Base-by-base conservation (phyloP, 176 grass and related monocot species). In the Aegilops umbellulata region DNA sequence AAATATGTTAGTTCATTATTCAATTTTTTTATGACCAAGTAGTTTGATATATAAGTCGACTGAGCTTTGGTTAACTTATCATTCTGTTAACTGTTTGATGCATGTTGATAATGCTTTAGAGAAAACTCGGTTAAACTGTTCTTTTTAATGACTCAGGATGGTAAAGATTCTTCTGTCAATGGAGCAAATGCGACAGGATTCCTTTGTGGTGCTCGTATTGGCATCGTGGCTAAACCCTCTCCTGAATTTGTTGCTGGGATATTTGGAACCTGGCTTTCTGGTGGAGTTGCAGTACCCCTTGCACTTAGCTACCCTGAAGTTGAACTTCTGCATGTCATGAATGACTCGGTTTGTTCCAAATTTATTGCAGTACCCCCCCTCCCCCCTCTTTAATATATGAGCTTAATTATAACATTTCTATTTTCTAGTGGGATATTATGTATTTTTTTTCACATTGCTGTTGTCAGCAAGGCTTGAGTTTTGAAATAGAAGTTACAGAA, bases 191-290 rank as follows among this genome's bases (percentile, higher is more conserved):
- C 63, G 74, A 84, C 69, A 81, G 78, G 84, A 70, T 83, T 67
- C 76, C 91, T 93, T 89, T 24, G 78, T 82, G 93, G 91, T 79
- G 90, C 86, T 49, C 87, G 96, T 63, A 77, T 98, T 44, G 96
- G 96, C 58, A 95, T 95, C 61, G 93, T 93, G 80, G 96, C 93
- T 89, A 95, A 98, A 92, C 96, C 96, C 73, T 98, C 93, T 84
- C 80, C 93, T 84, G 96, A 98, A 94, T 98, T 98, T 91, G 96
- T 98, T 88, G 91, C 93, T 61, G 96, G 89, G 77, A 70, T 98
- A 66, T 88, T 94, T 77, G 96, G 91, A 38, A 98, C 91, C 69
- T 98, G 96, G 96, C 93, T 95, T 80, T 90, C 89, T 94, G 96
- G 96, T 83, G 96, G 96, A 80, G 91, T 98, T 87, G 93, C 96